Evolutionary conservation across 1,139 yeast genomes (phyloP).

Genomic region (Geotrichum klebahnii): DNA sequence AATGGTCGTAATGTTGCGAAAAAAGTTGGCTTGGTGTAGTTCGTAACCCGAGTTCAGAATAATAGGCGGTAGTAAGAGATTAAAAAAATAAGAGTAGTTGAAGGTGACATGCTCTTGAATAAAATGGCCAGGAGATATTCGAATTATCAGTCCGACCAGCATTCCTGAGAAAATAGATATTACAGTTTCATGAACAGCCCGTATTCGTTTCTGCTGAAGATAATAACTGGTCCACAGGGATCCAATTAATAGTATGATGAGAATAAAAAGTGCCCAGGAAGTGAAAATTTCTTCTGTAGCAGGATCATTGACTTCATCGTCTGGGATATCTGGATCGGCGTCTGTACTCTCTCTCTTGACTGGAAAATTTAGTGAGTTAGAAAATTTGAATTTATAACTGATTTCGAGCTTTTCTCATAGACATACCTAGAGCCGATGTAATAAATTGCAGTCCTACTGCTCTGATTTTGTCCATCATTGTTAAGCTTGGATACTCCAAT

Average conservation of each 20-base stretch:
- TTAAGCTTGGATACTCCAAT: neutral
- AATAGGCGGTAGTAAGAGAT: conserved; percentile 88
- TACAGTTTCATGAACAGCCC: conserved; percentile 94
- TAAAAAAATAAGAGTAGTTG: conserved; percentile 89
- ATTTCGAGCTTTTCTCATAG: too few species aligned
- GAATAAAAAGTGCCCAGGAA: conserved; percentile 92
- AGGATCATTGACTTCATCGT: conserved; percentile 71
- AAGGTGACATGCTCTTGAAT: conserved; percentile 95
- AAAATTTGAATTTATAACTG: too few species aligned
- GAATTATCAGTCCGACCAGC: conserved; percentile 85
- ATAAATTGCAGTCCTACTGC: neutral
- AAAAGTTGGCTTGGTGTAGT: conserved; percentile 89
- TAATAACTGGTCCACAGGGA: conserved; percentile 95
- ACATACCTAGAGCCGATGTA: neutral
- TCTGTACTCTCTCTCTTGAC: conserved; percentile 38
- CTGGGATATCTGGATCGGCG: conserved; percentile 43
- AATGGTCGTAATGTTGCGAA: conserved; percentile 84
- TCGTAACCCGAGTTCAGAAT: conserved; percentile 94
- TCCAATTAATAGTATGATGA: conserved; percentile 70
- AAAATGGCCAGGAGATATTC: conserved; percentile 91
- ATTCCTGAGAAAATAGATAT: conserved; percentile 92
- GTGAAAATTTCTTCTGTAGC: conserved; percentile 93
- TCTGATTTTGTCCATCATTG: neutral
- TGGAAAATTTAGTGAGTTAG: conserved; percentile 1
- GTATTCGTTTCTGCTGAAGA: conserved; percentile 82